phyloP scores from a whole-genome alignment of 192 early-diverging fungal genomes.

The Coemansia umbellata region DNA sequence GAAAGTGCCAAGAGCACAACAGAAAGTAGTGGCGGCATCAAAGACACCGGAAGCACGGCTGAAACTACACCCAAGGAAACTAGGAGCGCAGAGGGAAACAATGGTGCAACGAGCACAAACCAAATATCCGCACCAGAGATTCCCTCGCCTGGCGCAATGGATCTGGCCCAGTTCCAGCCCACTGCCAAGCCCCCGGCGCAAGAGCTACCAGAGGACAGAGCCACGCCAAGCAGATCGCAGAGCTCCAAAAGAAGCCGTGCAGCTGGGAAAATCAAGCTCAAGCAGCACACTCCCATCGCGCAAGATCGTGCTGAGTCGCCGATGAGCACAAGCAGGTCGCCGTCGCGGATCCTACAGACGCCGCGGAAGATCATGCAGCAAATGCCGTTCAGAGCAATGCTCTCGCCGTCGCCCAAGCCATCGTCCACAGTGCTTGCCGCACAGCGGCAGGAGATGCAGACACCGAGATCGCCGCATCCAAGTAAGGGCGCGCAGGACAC shows the following conservation, averaged over 20 bases:
- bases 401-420: conserved; percentile 7
- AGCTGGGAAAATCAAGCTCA: conserved; percentile 3
- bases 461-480: neutral
- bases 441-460: neutral
- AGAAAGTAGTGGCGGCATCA: too few relatives aligned
- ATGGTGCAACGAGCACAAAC: too few relatives aligned
- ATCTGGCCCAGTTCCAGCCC: too few relatives aligned
- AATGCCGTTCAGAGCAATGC: conserved; percentile 18
- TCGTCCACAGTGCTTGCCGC: neutral
- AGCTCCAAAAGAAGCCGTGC: neutral
- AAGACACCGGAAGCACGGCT: too few relatives aligned
- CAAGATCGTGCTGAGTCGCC: too few relatives aligned
- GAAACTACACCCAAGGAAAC: too few relatives aligned
- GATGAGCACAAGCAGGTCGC: neutral
- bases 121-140: too few relatives aligned
- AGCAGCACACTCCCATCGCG: neutral
- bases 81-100: too few relatives aligned
- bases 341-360: neutral
- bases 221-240: neutral
- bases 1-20: neutral
- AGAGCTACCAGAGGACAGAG: neutral
- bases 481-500: neutral
- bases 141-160: too few relatives aligned
- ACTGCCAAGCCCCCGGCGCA: too few relatives aligned
- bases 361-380: conserved; percentile 28